Evolutionary conservation across 2,329 filamentous ascomycete genomes (phyloP).

Genomic region (Zasmidium citrigriseum): DNA sequence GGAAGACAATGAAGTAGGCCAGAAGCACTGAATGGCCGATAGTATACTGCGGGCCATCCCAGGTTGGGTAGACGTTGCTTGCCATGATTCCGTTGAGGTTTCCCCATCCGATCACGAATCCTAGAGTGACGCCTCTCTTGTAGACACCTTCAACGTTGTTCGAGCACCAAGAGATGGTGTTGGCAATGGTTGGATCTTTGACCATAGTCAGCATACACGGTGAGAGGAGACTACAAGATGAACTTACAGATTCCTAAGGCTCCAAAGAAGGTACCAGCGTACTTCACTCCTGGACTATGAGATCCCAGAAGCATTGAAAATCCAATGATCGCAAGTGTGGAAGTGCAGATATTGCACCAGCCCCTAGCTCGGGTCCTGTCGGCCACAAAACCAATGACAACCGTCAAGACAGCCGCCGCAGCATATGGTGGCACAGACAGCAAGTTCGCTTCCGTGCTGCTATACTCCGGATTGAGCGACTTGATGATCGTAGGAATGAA

Average conservation of each 20-base stretch:
- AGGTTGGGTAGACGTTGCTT: constrained; percentile 71
- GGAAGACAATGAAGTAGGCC: constrained; percentile 69
- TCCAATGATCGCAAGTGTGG: constrained; percentile 70
- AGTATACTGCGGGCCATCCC: constrained; percentile 52
- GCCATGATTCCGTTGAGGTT: constrained; percentile 82
- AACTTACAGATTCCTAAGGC: constrained; percentile 87
- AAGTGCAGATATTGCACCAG: constrained; percentile 74
- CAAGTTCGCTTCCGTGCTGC: constrained; percentile 66
- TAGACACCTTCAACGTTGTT: constrained; percentile 92
- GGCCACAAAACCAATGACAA: constrained; percentile 71
- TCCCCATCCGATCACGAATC: constrained; percentile 87
- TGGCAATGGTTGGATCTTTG: constrained; percentile 52
- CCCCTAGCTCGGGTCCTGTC: constrained; percentile 74
- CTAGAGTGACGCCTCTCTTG: constrained; percentile 84
- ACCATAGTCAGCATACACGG: background rate
- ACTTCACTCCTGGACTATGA: constrained; percentile 65
- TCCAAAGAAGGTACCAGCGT: constrained; percentile 80
- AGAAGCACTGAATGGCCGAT: constrained; percentile 75
- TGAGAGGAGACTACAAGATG: background rate
- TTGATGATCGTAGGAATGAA: constrained; percentile 80
- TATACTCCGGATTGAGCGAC: constrained; percentile 49
- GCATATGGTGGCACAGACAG: constrained; percentile 77
- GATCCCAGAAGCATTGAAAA: constrained; percentile 78
- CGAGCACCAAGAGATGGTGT: constrained; percentile 83
- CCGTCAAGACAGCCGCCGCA: constrained; percentile 67